Evolutionary conservation across 257 asterid species (phyloP), one percentile per base, ranked within the genome.

Genomic region (Solanum dulcamara): DNA sequence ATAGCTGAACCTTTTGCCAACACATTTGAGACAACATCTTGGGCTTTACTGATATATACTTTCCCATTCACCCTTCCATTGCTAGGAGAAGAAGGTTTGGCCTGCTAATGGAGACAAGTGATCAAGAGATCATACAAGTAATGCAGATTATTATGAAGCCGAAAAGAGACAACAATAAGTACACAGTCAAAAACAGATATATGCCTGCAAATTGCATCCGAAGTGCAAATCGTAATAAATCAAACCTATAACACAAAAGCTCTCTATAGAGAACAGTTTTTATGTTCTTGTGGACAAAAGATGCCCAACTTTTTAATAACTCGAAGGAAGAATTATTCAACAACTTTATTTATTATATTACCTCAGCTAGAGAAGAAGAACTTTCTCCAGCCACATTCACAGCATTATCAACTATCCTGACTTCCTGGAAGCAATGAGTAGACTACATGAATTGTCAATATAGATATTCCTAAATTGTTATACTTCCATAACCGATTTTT

Each of bases 1-100:
- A 96, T 86, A 85, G 98, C 98, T 38, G 96, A 95, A 88, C 98
- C 96, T 89, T 95, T 96, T 62, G 99, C 98, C 84, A 96, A 88
- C 96, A 96, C 85, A 89, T 72, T 96, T 24, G 99, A 91, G 44
- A 96, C 97, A 71, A 94, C 99, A 86, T 93, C 98, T 90, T 96
- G 98, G 62, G 99, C 98, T 93, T 90, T 96, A 81, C 85, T 92
- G n/a, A 94, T 93, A 64, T 96, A 95, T 75, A 91, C 92, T 85
- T 83, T 89, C 51, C 92, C 93, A 82, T 84, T 86, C 81, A 91
- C 92, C 86, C 85, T 89, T 55, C 89, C 95, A 86, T 85, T 85
- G 75, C 84, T 81, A 35, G 95, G 88, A 81, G 91, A 86, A 81
- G 92, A 90, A 83, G 66, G 88, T 87, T 88, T 90, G 87, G 87